Base-by-base conservation (phyloP, 2,329 filamentous ascomycete species). In the Fusarium ramigenum region DNA sequence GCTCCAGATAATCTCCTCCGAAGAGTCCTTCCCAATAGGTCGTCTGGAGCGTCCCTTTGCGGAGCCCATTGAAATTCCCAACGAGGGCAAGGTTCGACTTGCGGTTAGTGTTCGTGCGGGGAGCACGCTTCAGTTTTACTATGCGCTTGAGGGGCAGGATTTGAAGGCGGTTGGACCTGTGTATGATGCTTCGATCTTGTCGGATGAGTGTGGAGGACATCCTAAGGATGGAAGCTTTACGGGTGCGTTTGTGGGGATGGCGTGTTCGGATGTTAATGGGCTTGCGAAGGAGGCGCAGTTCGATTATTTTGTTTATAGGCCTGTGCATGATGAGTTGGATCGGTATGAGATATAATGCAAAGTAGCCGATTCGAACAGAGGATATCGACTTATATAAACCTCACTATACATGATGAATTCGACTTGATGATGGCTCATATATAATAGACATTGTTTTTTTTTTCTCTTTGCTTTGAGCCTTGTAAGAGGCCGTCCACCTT, bases 181-280 rank as follows among this genome's bases (percentile, higher is more conserved):
- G 4, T 86, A 87, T 49, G 88, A 91, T 73, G 89, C 89, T 0
- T 88, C 87, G 11, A 87, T 91, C 19, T 67, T 91, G 12, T 88
- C 85, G 16, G 90, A 92, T 73, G 90, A 92, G 80, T 91, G 89
- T 64, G 89, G 89, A 15, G 89, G 89, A 0, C 89, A 91, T 69
- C 85, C 87, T 68, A 85, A 82, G 5, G 88, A 91, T 70, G 89
- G 89, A 3, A 91, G 89, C 78, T 92, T 91, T 70, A 91, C 89
- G 1, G 89, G 89, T 1, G 88, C 89, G 1, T 90, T 90, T 81
- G 85, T 89, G 1, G 88, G 88, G 0, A 79, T 90, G 70, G 87
- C 88, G 2, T 87, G 85, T 44, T 89, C 87, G 7, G 88, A 90
- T 77, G 61, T 89, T 46, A 89, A 90, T 62, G 88, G 88, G 5